Base-by-base conservation (phyloP, 2,329 filamentous ascomycete genomes). In the Immersiporthe knoxdaviesiana region DNA sequence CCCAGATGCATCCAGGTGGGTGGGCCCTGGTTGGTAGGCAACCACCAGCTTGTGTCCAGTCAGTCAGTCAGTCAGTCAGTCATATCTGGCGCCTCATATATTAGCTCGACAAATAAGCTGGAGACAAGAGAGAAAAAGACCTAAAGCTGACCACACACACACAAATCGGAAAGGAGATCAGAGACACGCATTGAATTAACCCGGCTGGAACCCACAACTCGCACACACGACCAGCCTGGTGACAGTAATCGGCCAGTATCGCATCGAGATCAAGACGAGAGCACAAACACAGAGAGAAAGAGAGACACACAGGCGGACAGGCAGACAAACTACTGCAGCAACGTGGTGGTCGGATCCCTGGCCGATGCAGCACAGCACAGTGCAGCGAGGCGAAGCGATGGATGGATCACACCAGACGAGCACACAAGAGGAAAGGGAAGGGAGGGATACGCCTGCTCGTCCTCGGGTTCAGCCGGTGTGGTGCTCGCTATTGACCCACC, bases 401-500 rank as follows among this genome's bases (percentile, higher is more conserved):
- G n/a, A 24, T n/a, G 24, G n/a, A 24, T n/a, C 50, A 30, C 47
- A 37, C 56, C n/a, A 21, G 63, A 32, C n/a, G 2, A 35, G 52
- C 24, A 41, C 32, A 39, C 54, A 50, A 39, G 35, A 41, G 35
- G 35, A 35, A 35, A 35, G 35, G 37, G 11, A 39, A 66, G 24
- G 56, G 44, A 61, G 66, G 66, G 60, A 60, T 59, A 63, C 24
- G 39, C 47, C 61, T 65, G 54, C 66, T 64, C 63, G 30, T 59
- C 10, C 62, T 65, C 69, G 66, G 69, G 59, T 63, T 44, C 66
- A 69, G 67, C 69, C 67, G 69, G 69, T 63, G 63, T 39, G 18
- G 64, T 66, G 56, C 54, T 59, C 52, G 27, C 30, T 37, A 47
- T 6, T 30, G 14, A 21, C 54, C 39, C 52, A 39, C 63, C 24